phyloP scores from a whole-genome alignment of 176 grass and related monocot genomes.

The Puccinellia tenuiflora region DNA sequence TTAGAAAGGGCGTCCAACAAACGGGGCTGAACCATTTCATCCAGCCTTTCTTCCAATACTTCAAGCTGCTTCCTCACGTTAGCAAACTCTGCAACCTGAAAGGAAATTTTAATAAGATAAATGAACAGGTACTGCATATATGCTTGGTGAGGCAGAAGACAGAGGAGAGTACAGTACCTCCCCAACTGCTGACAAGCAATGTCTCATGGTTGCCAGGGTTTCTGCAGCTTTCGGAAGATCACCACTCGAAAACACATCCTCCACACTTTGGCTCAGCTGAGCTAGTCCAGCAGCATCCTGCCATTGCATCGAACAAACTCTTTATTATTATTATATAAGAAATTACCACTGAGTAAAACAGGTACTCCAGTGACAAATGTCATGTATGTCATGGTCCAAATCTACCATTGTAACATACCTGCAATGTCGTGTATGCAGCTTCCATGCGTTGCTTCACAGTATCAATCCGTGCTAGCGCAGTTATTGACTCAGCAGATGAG shows the following conservation, averaged over 20 bases:
- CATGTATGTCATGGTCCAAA: background rate
- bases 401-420: constrained; percentile 38
- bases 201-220: constrained; percentile 96
- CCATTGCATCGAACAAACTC: constrained; percentile 4
- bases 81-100: constrained; percentile 97
- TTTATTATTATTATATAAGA: constrained; percentile 19
- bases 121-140: background rate
- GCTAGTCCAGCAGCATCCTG: constrained; percentile 98
- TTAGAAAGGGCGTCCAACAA: constrained; percentile 83
- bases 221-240: constrained; percentile 92
- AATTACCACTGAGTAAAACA: constrained; percentile 4
- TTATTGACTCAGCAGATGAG: constrained; percentile 91
- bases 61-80: constrained; percentile 98
- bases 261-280: constrained; percentile 89
- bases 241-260: constrained; percentile 99
- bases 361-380: background rate
- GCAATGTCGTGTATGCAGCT: constrained; percentile 86
- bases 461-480: constrained; percentile 83
- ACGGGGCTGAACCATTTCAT: constrained; percentile 95
- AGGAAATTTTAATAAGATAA: constrained; percentile 27
- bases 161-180: constrained; percentile 41
- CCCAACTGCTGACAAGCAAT: constrained; percentile 99
- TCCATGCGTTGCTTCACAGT: constrained; percentile 96
- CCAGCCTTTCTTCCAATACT: constrained; percentile 91
- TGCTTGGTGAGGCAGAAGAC: background rate